Base-by-base conservation (phyloP, 805 yeast species). In the Limtongozyma cylindracea region DNA sequence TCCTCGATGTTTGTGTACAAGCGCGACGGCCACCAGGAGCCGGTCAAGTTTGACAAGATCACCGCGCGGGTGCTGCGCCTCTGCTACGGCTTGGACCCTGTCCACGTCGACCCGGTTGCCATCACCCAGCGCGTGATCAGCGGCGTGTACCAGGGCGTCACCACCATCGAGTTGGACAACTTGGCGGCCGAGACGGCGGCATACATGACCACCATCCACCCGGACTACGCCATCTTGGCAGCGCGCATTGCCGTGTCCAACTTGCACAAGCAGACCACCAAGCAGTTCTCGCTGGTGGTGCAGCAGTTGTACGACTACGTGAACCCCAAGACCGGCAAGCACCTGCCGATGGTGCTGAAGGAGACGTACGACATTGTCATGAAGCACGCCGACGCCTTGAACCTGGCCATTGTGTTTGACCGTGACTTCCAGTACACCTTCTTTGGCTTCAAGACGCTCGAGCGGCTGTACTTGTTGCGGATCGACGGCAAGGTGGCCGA, bases 111-210 rank as follows among this genome's bases (percentile, higher is more conserved):
- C 41, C 82, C 96, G 17, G 93, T 76, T 24, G 76, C 88, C 31
- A 80, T 88, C 47, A 84, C 98, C 12, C 96, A 88, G 47, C 63
- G 91, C 41, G 91, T 84, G 35, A 82, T 80, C 30, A 63, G 88
- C 9, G 98, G 98, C 43, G 94, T 88, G 25, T 88, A 84, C 46
- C 91, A 78, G 39, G 96, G 96, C 38, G 98, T 88, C 23, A 80
- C 84, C 38, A 88, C 96, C 24, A 61, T 72, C 28, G 95, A 88
- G 29, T 46, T 51, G 29, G 58, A 51, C 31, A 50, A 51, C 34
- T 49, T 51, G 32, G 82, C 96, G 21, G 95, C 96, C 20, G 98
- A 88, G 49, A 80, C 94, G 17, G 91, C 94, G 26, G 96, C 96
- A 19, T 74, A 72, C 41, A 77, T 88, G 94, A 80, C 95, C 27